These are phyloP conservation scores for Physaria fendleri DNA, from an alignment of 345 rosid species.

Conservation along the genomic window DNA sequence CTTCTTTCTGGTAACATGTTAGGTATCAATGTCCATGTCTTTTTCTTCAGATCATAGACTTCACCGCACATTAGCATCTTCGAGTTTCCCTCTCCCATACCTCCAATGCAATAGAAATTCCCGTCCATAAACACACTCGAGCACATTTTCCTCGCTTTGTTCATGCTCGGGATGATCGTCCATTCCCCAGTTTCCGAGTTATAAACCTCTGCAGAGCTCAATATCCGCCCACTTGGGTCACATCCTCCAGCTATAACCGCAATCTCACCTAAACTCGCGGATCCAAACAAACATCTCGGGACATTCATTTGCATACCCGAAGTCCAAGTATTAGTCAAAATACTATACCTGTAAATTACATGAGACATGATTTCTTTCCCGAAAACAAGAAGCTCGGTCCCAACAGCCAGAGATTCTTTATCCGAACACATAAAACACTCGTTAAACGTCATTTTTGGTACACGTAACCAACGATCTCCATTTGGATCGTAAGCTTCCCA, in stretches of 20 bases:
- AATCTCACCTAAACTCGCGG: constrained; percentile 54
- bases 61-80: constrained; percentile 47
- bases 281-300: constrained; percentile 73
- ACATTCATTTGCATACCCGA: constrained; percentile 40
- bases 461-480: constrained; percentile 47
- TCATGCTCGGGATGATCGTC: constrained; percentile 55
- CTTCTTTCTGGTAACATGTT: constrained; percentile 49
- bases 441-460: constrained; percentile 49
- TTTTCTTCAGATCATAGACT: constrained; percentile 51
- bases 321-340: constrained; percentile 46
- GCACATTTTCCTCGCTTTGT: constrained; percentile 65
- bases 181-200: constrained; percentile 51
- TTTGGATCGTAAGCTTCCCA: constrained; percentile 85
- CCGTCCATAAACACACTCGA: constrained; percentile 80
- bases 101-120: constrained; percentile 68
- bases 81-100: constrained; percentile 37
- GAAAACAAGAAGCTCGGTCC: constrained; percentile 57
- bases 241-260: constrained; percentile 84
- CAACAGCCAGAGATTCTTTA: constrained; percentile 60
- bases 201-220: constrained; percentile 60
- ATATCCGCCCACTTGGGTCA: constrained; percentile 37
- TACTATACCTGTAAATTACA: constrained; percentile 39
- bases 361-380: constrained; percentile 41
- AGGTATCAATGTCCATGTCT: constrained; percentile 54
- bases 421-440: constrained; percentile 43